Evolutionary conservation across 225 moss, liverwort and hornwort species (phyloP), one percentile per base, ranked within the genome.

Genomic region (Physcomitrium patens): DNA sequence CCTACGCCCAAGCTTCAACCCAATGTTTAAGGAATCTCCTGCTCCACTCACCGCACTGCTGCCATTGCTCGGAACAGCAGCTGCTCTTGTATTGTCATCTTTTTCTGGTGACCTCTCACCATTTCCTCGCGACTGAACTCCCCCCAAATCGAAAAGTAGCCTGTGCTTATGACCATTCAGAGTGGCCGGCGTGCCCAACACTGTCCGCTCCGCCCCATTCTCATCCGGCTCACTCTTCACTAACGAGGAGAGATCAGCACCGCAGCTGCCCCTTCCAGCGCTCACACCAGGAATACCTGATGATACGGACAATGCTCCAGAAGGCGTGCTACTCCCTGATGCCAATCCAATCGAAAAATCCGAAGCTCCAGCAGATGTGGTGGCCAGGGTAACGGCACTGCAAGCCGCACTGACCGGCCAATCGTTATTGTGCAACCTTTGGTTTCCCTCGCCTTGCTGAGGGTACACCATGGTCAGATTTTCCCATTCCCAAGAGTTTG

Each of bases 401-500:
- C 86, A 79, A 45, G 75, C 69, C 44, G 79, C 81, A 53, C 83
- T 79, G 12, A 78, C 74, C 80, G 31, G 31, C 31, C 84, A 86
- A 46, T 82, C 84, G 45, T 65, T 75, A 47, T 69, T 77, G 63
- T 72, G 87, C 51, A 43, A 65, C 74, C 76, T 76, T 70, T 56
- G 15, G 72, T 43, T 74, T 19, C 68, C 83, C 42, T 65, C 81
- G 18, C 80, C 87, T n/a, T 77, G 78, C 41, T 89, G 88, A 28
- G 83, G 28, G 66, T 70, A 82, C 55, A 80, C 80, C 68, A 76
- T 19, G 64, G 81, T 67, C 20, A 81, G 79, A 55, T 83, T 80
- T 37, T 87, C 92, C 94, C 93, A 91, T 20, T 95, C 89, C 95
- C 93, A 95, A 9, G 89, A 72, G 31, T 37, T 37, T 37, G 31